Conservation (phyloP, 1,284 basidiomycete genomes). For the Neonothopanus nambi region DNA sequence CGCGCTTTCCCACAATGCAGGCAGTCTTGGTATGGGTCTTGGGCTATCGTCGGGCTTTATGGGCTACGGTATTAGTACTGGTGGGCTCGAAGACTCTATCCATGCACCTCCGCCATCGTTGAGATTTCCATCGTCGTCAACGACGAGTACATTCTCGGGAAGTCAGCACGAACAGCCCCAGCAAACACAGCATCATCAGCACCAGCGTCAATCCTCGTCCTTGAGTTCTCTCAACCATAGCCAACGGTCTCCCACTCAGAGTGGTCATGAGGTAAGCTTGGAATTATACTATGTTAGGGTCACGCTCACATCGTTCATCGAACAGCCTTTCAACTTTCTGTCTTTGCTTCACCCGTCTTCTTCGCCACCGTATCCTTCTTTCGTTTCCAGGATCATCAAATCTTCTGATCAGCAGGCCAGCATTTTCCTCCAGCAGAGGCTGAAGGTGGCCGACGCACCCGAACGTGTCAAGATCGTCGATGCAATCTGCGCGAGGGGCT, state of each 20-base stretch:
- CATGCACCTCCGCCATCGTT: conserved; percentile 7
- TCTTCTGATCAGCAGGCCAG: too few relatives aligned
- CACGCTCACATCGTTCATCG: too few relatives aligned
- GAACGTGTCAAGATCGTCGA: conserved; percentile 79
- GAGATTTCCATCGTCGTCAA: neutral
- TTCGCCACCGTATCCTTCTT: conserved; percentile 74
- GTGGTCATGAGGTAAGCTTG: conserved; percentile 1
- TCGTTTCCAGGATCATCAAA: too few relatives aligned
- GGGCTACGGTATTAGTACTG: too few relatives aligned
- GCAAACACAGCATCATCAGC: conserved; percentile 2
- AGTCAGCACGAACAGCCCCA: conserved; percentile 7
- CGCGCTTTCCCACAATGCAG: neutral
- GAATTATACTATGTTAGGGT: too few relatives aligned
- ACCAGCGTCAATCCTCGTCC: neutral
- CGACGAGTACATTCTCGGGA: too few relatives aligned
- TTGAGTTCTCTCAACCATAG: too few relatives aligned
- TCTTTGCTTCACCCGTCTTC: conserved; percentile 79
- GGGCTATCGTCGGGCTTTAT: too few relatives aligned
- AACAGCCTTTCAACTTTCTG: conserved; percentile 80
- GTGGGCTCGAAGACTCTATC: conserved; percentile 9
- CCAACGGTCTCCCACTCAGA: conserved; percentile 29
- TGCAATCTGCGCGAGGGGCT: conserved; percentile 76
- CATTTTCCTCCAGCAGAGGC: too few relatives aligned
- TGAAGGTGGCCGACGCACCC: conserved; percentile 75
- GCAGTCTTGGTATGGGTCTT: conserved; percentile 11